Base-by-base conservation (phyloP, 2,329 filamentous ascomycete species). In the Cryphonectria radicalis region DNA sequence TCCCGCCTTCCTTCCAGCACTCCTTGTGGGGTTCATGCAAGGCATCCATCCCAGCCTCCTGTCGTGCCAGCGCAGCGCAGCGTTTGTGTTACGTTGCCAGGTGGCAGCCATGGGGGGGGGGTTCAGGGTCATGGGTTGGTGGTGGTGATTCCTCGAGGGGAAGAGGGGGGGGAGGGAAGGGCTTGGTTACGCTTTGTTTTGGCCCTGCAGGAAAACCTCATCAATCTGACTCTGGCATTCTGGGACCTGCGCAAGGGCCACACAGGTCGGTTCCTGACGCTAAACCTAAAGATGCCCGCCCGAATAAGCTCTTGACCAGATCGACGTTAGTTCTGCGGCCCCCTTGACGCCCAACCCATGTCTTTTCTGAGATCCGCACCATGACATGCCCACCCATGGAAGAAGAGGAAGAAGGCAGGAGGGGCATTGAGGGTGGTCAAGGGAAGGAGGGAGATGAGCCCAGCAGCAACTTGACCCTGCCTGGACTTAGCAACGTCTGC, bases 161-260 rank as follows among this genome's bases (percentile, higher is more conserved):
- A n/a, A n/a, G n/a, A n/a, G 32, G 43, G 32, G 57, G 35, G n/a
- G n/a, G n/a, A 10, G 37, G 35, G 35, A 7, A 7, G 4, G 35
- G 8, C 37, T 62, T 62, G 25, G n/a, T n/a, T n/a, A n/a, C n/a
- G n/a, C n/a, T n/a, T n/a, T n/a, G n/a, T 62, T 35, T 25, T 25
- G 32, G 59, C 59, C 32, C 35, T 62, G 35, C 59, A 62, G 59
- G 17, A 19, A 40, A 64, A 19, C n/a, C 62, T 43, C n/a, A 46
- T 22, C n/a, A 46, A 35, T 25, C 5, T 28, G 42, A n/a, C 13
- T 40, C 11, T 2, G 8, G 59, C 14, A 13, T 17, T 63, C n/a
- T 46, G 42, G 63, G 63, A 65, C 63, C 63, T 65, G 63, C 63
- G 42, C 62, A 64, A 63, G 40, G 22, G 40, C 37, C 40, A 22